Evolutionary conservation across 164 flowering plant genomes (phyloP), one percentile per base, ranked within the genome.

Genomic region (Protea cynaroides): DNA sequence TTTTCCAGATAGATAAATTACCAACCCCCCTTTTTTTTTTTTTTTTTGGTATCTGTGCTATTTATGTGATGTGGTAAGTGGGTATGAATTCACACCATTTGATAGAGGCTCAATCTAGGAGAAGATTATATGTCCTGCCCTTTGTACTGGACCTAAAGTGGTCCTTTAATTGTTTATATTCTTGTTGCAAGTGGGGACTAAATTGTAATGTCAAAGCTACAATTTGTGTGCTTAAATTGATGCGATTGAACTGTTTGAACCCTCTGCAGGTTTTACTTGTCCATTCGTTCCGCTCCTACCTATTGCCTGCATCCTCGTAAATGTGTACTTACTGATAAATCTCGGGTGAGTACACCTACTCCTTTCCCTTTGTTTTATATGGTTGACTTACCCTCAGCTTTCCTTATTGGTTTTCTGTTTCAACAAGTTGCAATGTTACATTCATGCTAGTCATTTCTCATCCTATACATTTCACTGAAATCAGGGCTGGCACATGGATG

Each of bases 251-350:
- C 24, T 38, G 53, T 40, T 53, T 53, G 54, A 21, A 44, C 65
- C 65, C 29, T 65, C 60, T 77, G 68, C 95, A 94, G 99, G 99
- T 72, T 94, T 94, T 78, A 68, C 82, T 56, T 94, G 99, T 81
- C 98, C 98, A 36, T 84, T 86, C 65, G 90, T 93, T 68, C 98
- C 98, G 0, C 75, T 88, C 66, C 86, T 93, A 7, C 98, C 98
- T 3, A 80, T 90, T 70, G 72, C 73, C 56, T 79, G 89, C 85
- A 88, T 93, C 77, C 92, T 93, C 69, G 78, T 93, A 78, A 91
- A 94, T 51, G 80, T 78, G 52, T 94, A 94, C 79, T 72, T 94
- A 21, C 75, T 94, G 58, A 76, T 91, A 22, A 89, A 94, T 73
- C 87, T 94, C n/a, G 96, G 97, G 99, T 94, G 71, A 82, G 89